Percentiles rank a stretch among this genome's conserved stretches.
Conservation (phyloP, 345 rosid species). For the Cochlearia excelsa region DNA sequence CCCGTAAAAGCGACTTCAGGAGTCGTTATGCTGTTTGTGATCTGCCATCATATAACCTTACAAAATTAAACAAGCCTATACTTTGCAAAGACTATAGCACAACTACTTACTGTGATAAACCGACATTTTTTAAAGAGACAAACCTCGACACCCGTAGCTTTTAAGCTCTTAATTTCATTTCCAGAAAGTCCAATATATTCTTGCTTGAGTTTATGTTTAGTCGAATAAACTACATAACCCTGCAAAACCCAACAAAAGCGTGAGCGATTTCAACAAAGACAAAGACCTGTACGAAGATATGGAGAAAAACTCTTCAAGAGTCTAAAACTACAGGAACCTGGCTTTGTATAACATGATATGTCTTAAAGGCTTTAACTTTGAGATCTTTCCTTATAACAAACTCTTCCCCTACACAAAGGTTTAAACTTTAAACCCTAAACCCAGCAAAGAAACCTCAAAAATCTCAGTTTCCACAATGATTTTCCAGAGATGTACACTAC, state of each 20-base stretch:
- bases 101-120: not conserved
- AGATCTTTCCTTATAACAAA: conserved; percentile 67
- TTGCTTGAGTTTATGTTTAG: conserved; percentile 71
- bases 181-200: conserved; percentile 73
- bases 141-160: conserved; percentile 82
- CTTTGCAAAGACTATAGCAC: not conserved
- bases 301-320: not conserved
- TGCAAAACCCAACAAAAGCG: conserved; percentile 32
- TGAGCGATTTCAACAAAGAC: conserved; percentile 12
- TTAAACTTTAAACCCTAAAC: conserved; percentile 13
- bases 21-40: conserved; percentile 54
- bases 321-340: conserved; percentile 50
- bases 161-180: conserved; percentile 71
- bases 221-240: conserved; percentile 84
- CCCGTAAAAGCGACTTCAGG: conserved; percentile 97
- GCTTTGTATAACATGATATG: conserved; percentile 83
- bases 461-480: not conserved
- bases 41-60: conserved; percentile 48
- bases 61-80: conserved; percentile 11
- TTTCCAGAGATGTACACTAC: conserved; percentile 35
- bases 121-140: conserved; percentile 17
- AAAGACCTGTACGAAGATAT: not conserved
- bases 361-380: conserved; percentile 88
- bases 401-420: conserved; percentile 68
- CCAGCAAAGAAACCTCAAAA: conserved; percentile 10